These are phyloP conservation scores for Malbranchea zuffiana DNA, from an alignment of 2,329 filamentous ascomycete genomes.

Conservation along the genomic window DNA sequence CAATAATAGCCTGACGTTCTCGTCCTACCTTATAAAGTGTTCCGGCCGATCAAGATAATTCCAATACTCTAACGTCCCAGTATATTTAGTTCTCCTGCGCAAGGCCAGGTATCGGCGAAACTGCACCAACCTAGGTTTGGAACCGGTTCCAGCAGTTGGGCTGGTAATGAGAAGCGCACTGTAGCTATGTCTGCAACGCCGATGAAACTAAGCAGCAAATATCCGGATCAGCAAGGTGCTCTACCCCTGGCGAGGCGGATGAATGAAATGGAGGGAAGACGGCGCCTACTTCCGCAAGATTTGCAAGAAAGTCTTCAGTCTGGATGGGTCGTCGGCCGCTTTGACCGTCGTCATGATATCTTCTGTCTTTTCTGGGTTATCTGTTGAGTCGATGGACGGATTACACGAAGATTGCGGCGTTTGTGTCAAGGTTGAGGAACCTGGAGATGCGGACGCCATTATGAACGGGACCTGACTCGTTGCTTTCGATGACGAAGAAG, in stretches of 20 bases:
- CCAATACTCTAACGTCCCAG: slow-evolving; percentile 82
- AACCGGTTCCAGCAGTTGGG: slow-evolving; percentile 88
- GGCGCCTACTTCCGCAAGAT: slow-evolving; percentile 71
- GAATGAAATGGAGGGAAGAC: slow-evolving; percentile 1
- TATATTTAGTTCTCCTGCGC: slow-evolving; percentile 2
- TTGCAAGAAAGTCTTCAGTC: slow-evolving; percentile 76
- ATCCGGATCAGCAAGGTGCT: slow-evolving; percentile 8
- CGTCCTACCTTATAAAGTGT: slow-evolving; percentile 58
- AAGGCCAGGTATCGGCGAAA: not conserved
- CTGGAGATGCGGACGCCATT: too few species aligned
- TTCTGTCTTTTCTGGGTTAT: too few species aligned
- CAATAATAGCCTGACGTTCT: slow-evolving; percentile 3
- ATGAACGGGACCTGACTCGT: too few species aligned
- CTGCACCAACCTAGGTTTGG: slow-evolving; percentile 62
- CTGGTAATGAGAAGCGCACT: slow-evolving; percentile 89
- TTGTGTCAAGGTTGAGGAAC: too few species aligned
- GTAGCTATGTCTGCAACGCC: slow-evolving; percentile 91
- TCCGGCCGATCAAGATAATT: slow-evolving; percentile 94
- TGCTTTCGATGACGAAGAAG: too few species aligned
- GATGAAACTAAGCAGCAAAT: slow-evolving; percentile 57
- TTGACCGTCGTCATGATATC: slow-evolving; percentile 40
- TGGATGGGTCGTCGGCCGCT: slow-evolving; percentile 66
- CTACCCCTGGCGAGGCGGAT: not conserved
- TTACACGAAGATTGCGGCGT: too few species aligned
- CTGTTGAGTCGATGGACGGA: too few species aligned